Conservation (phyloP, 148 eudicot genomes). For the Diospyros lotus region DNA sequence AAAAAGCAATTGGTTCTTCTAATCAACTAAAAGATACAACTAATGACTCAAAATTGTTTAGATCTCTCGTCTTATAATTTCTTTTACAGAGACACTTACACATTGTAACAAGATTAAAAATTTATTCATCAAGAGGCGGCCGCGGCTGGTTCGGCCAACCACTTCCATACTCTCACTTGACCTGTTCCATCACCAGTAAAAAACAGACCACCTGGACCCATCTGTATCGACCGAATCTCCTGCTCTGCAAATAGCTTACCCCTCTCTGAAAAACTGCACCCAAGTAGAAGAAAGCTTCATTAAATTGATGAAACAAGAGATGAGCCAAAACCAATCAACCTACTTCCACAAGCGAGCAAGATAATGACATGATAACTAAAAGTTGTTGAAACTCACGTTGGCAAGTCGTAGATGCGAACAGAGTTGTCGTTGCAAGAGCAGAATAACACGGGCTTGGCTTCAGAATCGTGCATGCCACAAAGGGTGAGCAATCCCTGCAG, state of each 20-base stretch:
- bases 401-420: slow-evolving; percentile 75
- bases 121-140: slow-evolving; percentile 16
- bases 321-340: not conserved
- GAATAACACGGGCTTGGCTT: slow-evolving; percentile 77
- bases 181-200: slow-evolving; percentile 89
- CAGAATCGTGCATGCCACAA: slow-evolving; percentile 89
- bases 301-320: not conserved
- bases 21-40: no score
- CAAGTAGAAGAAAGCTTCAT: slow-evolving; percentile 7
- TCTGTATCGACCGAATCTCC: slow-evolving; percentile 64
- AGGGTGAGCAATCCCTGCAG: slow-evolving; percentile 81
- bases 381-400: slow-evolving; percentile 65
- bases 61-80: no score
- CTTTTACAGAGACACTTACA: no score
- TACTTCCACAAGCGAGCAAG: not conserved
- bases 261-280: slow-evolving; percentile 64
- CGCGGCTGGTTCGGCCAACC: slow-evolving; percentile 43
- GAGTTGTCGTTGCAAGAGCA: slow-evolving; percentile 87
- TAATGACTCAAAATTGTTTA: no score
- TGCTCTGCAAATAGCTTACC: slow-evolving; percentile 71
- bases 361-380: not conserved
- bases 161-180: slow-evolving; percentile 81
- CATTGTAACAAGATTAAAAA: no score
- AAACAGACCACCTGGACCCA: slow-evolving; percentile 70
- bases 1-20: no score